Base-by-base conservation (phyloP, 768 basidiomycete genomes). In the Amylocystis lapponica region DNA sequence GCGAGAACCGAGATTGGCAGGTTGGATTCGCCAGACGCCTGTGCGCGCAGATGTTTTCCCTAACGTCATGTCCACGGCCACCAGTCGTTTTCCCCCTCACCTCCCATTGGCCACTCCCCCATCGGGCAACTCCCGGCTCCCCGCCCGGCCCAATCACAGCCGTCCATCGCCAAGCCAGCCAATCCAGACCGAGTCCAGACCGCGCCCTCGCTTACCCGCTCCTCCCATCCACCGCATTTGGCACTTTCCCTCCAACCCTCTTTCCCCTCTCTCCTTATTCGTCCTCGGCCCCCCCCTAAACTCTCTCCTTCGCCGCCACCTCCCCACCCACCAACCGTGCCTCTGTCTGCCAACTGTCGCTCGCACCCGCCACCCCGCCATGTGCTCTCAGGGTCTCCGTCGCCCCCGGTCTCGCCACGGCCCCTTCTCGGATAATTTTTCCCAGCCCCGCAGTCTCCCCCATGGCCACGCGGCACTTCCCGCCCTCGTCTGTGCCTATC, bases 71-170 rank as follows among this genome's bases (percentile, higher is more conserved):
- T n/a, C 39, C 7, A 29, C 39, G 13, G 16, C 17, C 9, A 5
- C 5, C 37, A 26, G 37, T n/a, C 37, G 37, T n/a, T n/a, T n/a
- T n/a, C n/a, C n/a, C n/a, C n/a, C 37, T 22, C 6, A 26, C 37
- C 8, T 11, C 11, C 39, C 27, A 40, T 40, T 40, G 39, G 39
- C 39, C 27, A 26, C 22, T 7, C 31, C 17, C 17, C 31, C 26
- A 26, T 29, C 39, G 39, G 39, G 17, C 10, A 9, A 26, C 38
- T 26, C 23, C 23, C 37, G 17, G 8, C 20, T 16, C 4, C 22
- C 27, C 4, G 16, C 16, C 27, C 39, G 39, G 39, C 14, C 39
- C 39, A 40, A 40, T 40, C 39, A 29, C 39, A 9, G 39, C 39
- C 12, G 8, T 26, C 23, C 39, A 14, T 40, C 27, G 29, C 27